A percentile compares a stretch with the other conserved stretches of the same genome.
Conservation (phyloP, 495 filamentous ascomycete genomes). For the Annulohypoxylon stygium region DNA sequence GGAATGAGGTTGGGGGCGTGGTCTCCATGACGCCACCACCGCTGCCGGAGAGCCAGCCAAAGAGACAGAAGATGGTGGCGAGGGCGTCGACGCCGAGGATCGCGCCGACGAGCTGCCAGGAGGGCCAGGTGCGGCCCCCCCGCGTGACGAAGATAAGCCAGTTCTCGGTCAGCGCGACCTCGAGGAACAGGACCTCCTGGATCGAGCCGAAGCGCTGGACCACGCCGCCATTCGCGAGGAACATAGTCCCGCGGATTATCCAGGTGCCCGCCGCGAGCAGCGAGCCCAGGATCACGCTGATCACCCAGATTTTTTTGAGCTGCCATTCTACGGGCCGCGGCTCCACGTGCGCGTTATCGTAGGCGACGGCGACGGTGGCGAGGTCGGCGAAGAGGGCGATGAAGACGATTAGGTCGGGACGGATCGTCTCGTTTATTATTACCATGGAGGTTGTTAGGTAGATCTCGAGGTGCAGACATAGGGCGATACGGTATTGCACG, state of each 20-base stretch:
- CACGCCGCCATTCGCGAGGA: slow-evolving; percentile 77
- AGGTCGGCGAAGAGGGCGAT: slow-evolving; percentile 95
- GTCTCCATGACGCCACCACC: slow-evolving; percentile 43
- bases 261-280: slow-evolving; percentile 85
- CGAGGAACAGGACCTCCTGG: slow-evolving; percentile 85
- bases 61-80: slow-evolving; percentile 84
- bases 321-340: slow-evolving; percentile 93
- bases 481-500: slow-evolving; percentile 94
- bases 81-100: slow-evolving; percentile 84
- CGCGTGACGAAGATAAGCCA: slow-evolving; percentile 97
- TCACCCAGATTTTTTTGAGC: slow-evolving; percentile 89
- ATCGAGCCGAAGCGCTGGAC: slow-evolving; percentile 85
- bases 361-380: slow-evolving; percentile 90
- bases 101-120: slow-evolving; percentile 81
- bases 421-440: slow-evolving; percentile 82
- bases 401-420: slow-evolving; percentile 88
- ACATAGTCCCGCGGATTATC: slow-evolving; percentile 84
- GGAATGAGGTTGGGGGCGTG: slow-evolving; percentile 46
- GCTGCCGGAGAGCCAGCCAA: slow-evolving; percentile 78
- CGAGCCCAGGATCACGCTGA: slow-evolving; percentile 82
- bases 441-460: slow-evolving; percentile 92
- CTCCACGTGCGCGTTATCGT: slow-evolving; percentile 90
- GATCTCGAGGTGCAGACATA: slow-evolving; percentile 91
- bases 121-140: slow-evolving; percentile 84
- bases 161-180: slow-evolving; percentile 93